Evolutionary conservation across 495 filamentous ascomycete genomes (phyloP).

Genomic region (Delitschia confertaspora): DNA sequence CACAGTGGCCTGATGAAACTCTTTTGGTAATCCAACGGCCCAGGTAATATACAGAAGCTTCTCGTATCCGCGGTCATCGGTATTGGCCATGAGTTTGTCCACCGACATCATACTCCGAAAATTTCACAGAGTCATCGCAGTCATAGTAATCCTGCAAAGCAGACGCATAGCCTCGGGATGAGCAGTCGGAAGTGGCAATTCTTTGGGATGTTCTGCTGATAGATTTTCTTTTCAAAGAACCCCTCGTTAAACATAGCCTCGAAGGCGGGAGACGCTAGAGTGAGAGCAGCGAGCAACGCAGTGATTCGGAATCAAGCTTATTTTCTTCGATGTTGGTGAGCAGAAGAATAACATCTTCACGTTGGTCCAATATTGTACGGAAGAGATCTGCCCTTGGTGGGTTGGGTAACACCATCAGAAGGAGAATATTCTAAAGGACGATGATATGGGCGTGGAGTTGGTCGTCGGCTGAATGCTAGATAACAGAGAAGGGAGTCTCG

Average conservation of each 20-base stretch:
- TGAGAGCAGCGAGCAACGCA: too few species aligned
- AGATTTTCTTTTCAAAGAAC: not conserved
- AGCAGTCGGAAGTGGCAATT: conserved; percentile 1
- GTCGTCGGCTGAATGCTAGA: too few species aligned
- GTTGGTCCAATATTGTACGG: too few species aligned
- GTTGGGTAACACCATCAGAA: too few species aligned
- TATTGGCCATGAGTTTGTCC: not conserved
- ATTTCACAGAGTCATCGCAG: conserved; percentile 1
- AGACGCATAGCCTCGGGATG: not conserved
- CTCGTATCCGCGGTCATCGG: not conserved
- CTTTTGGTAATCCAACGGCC: not conserved
- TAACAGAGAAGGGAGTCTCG: too few species aligned
- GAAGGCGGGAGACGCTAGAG: not conserved
- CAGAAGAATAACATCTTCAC: too few species aligned
- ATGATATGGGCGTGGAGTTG: too few species aligned
- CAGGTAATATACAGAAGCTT: not conserved
- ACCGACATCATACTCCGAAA: conserved; percentile 1
- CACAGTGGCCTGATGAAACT: too few species aligned
- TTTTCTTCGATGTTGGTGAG: too few species aligned
- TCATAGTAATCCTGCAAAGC: conserved; percentile 4
- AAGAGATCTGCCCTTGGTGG: too few species aligned
- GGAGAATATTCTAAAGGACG: too few species aligned
- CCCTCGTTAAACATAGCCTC: not conserved
- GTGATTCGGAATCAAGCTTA: too few species aligned
- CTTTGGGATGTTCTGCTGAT: not conserved